Evolutionary conservation across 2,329 filamentous ascomycete genomes (phyloP).

Genomic region (Cladosporium sp.): DNA sequence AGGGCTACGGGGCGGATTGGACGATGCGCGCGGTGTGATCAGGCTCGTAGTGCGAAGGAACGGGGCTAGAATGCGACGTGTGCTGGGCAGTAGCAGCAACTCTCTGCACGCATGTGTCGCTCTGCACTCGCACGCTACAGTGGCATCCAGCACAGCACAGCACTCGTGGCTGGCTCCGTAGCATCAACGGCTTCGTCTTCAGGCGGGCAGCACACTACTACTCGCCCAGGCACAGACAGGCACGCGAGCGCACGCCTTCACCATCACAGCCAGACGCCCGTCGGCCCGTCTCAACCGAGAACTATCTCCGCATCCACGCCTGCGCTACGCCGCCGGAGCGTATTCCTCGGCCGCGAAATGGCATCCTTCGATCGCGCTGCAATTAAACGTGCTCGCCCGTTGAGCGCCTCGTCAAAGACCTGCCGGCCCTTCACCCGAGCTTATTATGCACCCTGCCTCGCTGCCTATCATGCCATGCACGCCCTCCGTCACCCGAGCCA

Average conservation of each 20-base stretch:
- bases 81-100: too few species aligned
- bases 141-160: too few species aligned
- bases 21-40: not conserved
- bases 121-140: too few species aligned
- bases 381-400: not conserved
- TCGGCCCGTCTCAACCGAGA: slow-evolving; percentile 7
- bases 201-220: not conserved
- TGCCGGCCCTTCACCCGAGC: not conserved
- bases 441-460: not conserved
- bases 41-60: not conserved
- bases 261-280: not conserved
- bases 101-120: too few species aligned
- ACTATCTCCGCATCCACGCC: slow-evolving; percentile 1
- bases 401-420: not conserved
- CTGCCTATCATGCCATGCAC: not conserved
- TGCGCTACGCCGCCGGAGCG: not conserved
- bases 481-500: not conserved
- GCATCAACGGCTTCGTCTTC: too few species aligned
- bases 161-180: too few species aligned
- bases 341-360: not conserved
- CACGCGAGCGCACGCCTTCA: not conserved
- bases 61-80: too few species aligned
- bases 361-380: not conserved
- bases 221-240: not conserved
- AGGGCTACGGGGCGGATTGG: too few species aligned